Percentiles rank a stretch among this genome's conserved stretches.
These are phyloP conservation scores for Nevesoporus exiguus DNA, from an alignment of 768 basidiomycete genomes.

Conservation along the genomic window DNA sequence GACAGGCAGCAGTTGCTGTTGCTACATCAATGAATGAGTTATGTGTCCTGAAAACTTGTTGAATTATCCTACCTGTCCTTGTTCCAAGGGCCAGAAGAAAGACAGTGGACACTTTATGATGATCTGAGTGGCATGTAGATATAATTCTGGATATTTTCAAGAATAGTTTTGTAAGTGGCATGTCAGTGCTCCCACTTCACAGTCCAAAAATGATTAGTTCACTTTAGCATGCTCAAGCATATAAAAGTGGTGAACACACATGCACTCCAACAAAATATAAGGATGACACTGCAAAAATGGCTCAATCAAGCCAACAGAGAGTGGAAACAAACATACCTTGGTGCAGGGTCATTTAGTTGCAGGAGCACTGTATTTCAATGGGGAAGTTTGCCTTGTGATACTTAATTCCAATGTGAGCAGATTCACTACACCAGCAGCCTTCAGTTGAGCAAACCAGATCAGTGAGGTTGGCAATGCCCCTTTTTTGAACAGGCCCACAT, in stretches of 20 bases:
- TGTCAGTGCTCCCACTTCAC: slow-evolving; percentile 23
- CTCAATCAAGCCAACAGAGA: background rate
- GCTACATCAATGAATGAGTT: slow-evolving; percentile 13
- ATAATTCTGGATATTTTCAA: slow-evolving; percentile 22
- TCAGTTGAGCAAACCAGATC: too few species aligned
- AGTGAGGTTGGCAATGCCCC: too few species aligned
- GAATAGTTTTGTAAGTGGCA: slow-evolving; percentile 26
- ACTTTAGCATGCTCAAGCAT: background rate
- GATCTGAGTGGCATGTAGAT: slow-evolving; percentile 26
- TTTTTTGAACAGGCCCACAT: too few species aligned
- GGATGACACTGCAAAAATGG: background rate
- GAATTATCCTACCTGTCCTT: background rate
- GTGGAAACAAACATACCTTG: background rate
- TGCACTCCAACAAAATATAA: background rate
- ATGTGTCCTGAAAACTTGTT: too few species aligned
- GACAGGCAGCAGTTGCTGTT: slow-evolving; percentile 19
- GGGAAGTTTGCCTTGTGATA: too few species aligned
- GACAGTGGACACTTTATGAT: slow-evolving; percentile 20
- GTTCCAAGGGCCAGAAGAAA: slow-evolving; percentile 12
- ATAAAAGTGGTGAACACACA: background rate
- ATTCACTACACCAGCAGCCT: too few species aligned
- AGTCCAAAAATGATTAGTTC: background rate
- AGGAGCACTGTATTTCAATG: too few species aligned
- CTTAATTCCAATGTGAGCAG: too few species aligned
- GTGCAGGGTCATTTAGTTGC: too few species aligned